These are phyloP conservation scores for Lachancea lanzarotensis DNA, from an alignment of 805 yeast species.

Conservation along the genomic window DNA sequence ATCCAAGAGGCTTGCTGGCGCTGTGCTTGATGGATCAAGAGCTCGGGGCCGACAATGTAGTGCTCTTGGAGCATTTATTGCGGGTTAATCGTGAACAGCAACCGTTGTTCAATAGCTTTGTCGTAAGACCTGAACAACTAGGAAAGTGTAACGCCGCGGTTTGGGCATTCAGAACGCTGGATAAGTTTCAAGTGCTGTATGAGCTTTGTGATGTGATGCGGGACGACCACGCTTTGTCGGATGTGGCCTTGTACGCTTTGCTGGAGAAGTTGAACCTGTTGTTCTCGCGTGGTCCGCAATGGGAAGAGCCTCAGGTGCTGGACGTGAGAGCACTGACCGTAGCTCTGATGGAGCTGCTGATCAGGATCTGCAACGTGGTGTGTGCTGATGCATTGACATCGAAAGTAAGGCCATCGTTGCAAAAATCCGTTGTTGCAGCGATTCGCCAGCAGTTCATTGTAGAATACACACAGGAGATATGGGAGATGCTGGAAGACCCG, in stretches of 20 bases:
- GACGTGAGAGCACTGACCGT: conserved; percentile 7
- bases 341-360: conserved; percentile 9
- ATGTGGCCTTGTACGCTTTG: conserved; percentile 7
- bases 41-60: conserved; percentile 1
- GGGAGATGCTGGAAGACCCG: conserved; percentile 5
- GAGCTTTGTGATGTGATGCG: conserved; percentile 5
- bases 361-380: conserved; percentile 7
- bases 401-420: conserved; percentile 6
- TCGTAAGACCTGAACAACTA: conserved; percentile 7
- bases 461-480: conserved; percentile 1
- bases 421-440: conserved; percentile 2
- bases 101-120: conserved; percentile 13
- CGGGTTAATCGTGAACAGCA: conserved; percentile 11
- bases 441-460: conserved; percentile 4
- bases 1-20: neutral
- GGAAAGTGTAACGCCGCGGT: conserved; percentile 8
- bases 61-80: conserved; percentile 12
- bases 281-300: conserved; percentile 4
- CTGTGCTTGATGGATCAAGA: neutral
- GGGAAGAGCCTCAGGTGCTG: neutral
- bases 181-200: conserved; percentile 6
- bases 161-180: conserved; percentile 5
- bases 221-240: conserved; percentile 1
- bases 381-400: neutral
- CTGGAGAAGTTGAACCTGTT: conserved; percentile 10